Conservation (phyloP, 2,329 filamentous ascomycete genomes). For the Sporothrix pallida region DNA sequence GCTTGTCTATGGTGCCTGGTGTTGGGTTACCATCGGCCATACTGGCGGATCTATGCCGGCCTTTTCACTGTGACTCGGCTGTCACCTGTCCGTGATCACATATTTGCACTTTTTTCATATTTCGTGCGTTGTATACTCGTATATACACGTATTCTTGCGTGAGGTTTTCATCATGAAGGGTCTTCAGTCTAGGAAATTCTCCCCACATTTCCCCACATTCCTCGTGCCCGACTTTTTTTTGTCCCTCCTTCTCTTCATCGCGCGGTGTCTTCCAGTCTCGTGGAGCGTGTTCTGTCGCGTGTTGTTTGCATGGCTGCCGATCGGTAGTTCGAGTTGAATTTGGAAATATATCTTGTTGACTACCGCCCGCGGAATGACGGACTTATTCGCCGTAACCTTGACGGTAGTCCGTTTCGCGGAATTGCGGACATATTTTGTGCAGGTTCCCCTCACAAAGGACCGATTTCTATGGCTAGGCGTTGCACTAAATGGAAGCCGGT, state of each 20-base stretch:
- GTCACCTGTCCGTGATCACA: not conserved
- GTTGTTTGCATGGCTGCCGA: not conserved
- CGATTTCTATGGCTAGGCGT: not conserved
- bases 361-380: conserved; percentile 10
- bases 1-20: not conserved
- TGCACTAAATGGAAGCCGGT: conserved; percentile 11
- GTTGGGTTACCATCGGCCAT: not conserved
- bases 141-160: no score
- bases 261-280: no score
- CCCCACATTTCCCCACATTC: not conserved
- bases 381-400: not conserved
- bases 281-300: not conserved
- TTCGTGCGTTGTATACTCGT: no score
- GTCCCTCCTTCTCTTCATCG: no score
- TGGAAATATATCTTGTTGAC: no score
- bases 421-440: not conserved
- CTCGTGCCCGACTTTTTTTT: no score
- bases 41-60: not conserved
- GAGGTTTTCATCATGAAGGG: no score
- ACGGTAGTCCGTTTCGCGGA: not conserved
- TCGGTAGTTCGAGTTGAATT: not conserved
- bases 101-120: not conserved
- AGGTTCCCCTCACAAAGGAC: conserved; percentile 13
- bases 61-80: no score
- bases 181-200: no score